Evolutionary conservation across 164 flowering plant species (phyloP).

Genomic region (Platanus orientalis): DNA sequence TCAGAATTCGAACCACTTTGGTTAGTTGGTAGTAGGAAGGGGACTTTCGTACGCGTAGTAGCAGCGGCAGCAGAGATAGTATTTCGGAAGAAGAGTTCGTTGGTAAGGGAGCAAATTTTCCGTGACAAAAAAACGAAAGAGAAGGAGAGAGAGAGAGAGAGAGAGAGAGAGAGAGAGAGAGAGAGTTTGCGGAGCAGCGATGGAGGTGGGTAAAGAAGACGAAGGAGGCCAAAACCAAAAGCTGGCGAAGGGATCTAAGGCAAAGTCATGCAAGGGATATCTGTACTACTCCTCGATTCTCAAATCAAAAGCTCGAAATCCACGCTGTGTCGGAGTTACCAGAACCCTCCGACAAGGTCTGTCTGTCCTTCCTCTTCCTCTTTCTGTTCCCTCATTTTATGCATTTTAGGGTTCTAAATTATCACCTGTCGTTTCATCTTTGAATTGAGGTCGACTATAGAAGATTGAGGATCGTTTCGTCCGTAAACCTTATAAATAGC

Average conservation of each 20-base stretch:
- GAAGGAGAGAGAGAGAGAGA: no score
- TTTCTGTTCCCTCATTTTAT: background rate
- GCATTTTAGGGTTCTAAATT: background rate
- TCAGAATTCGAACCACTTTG: no score
- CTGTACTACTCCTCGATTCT: constrained; percentile 47
- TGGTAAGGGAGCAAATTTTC: no score
- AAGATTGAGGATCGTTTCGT: background rate
- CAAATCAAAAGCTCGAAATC: constrained; percentile 43
- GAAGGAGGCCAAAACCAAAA: constrained; percentile 2
- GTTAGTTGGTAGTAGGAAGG: no score
- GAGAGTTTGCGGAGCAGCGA: background rate
- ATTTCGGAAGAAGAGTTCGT: no score
- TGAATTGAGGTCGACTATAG: background rate
- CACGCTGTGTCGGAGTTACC: constrained; percentile 51
- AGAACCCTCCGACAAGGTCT: constrained; percentile 42
- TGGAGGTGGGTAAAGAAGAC: constrained; percentile 4
- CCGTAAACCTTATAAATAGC: background rate
- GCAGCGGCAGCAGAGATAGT: no score
- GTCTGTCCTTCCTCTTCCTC: background rate
- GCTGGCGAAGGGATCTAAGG: constrained; percentile 17
- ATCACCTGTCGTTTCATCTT: background rate
- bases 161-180: constrained; percentile 1
- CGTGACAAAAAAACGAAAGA: no score
- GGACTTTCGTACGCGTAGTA: no score
- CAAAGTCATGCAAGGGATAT: constrained; percentile 57